Evolutionary conservation across 352 stramenopile species (phyloP), one percentile per base, ranked within the genome.

Genomic region (Phytopythium delawarense): DNA sequence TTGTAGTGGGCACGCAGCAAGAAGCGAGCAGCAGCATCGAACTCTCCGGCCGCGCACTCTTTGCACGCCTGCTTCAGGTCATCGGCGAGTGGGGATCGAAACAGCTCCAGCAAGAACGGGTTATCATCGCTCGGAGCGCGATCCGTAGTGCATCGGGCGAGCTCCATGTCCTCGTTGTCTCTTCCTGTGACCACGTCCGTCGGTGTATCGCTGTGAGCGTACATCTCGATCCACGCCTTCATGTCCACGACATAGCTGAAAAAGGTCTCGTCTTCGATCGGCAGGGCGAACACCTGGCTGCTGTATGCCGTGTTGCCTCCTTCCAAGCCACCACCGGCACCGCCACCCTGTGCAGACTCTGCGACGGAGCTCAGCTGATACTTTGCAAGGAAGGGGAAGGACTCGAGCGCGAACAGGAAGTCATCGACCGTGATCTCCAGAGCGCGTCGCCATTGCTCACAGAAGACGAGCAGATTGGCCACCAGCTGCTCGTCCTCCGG

Each of bases 1-100:
- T 79, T 78, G 72, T 87, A 87, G 46, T 87, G 75, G 1, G 72
- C 77, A 5, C 77, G 72, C 28, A 87, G 68, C 20, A 87, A 57
- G 30, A 39, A 73, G 2, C 65, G 54, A 1, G 61, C 61, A 5
- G 76, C 70, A 23, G 63, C 59, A 13, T 75, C 61, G 35, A 67
- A 75, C 15, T 81, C 59, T 46, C 30, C 57, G 2, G 18, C 12
- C 13, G 12, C 9, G 35, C 57, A 56, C 44, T 37, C 21, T 16
- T 49, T 21, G 15, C 21, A 56, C 2, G 57, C 57, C 12, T 28
- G 13, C 1, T 39, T 32, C 2, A 80, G 13, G 30, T 78, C 71
- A 4, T 49, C 37, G 1, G 21, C 54, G 25, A 77, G 71, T 7
- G 50, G 30, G 25, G 66, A 59, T 1, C 18, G n/a, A 1, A 65